Evolutionary conservation across 2,329 filamentous ascomycete genomes (phyloP).

Genomic region (Stagonosporopsis rhizophila): DNA sequence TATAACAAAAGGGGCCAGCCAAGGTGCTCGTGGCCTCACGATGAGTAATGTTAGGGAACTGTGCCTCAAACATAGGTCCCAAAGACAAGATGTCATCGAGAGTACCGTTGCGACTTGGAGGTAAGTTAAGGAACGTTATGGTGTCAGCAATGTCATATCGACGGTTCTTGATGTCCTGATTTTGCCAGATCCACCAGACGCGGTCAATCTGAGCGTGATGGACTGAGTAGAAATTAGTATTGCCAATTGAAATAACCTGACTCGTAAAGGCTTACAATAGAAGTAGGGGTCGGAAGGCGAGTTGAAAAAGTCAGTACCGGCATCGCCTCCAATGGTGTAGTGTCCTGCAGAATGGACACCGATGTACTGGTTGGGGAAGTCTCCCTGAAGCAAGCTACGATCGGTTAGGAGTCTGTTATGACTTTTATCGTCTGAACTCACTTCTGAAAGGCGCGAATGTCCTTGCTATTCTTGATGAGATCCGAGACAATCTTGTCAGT

Average conservation of each 20-base stretch:
- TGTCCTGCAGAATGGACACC: constrained; percentile 57
- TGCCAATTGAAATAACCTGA: no score
- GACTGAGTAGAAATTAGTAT: constrained; percentile 17
- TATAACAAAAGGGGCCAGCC: constrained; percentile 57
- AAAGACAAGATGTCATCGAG: constrained; percentile 54
- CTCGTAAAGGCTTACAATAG: constrained; percentile 33
- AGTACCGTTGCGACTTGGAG: constrained; percentile 54
- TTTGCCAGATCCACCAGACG: constrained; percentile 61
- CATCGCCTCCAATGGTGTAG: constrained; percentile 55
- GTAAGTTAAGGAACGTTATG: constrained; percentile 54
- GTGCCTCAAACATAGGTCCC: constrained; percentile 47
- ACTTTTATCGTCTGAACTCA: not conserved
- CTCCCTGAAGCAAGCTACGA: constrained; percentile 44
- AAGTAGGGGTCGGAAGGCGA: constrained; percentile 56
- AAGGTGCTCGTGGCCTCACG: constrained; percentile 52
- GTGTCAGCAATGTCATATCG: constrained; percentile 53
- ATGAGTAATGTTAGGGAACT: constrained; percentile 18
- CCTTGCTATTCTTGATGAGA: constrained; percentile 32
- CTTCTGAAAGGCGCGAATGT: constrained; percentile 47
- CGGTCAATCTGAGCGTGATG: constrained; percentile 59
- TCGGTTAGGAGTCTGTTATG: not conserved
- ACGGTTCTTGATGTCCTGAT: constrained; percentile 49
- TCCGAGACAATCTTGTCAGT: constrained; percentile 32
- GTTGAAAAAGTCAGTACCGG: constrained; percentile 54
- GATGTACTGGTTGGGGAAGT: constrained; percentile 41